Base-by-base conservation (phyloP, 495 filamentous ascomycete genomes). In the Daldinia vernicosa region DNA sequence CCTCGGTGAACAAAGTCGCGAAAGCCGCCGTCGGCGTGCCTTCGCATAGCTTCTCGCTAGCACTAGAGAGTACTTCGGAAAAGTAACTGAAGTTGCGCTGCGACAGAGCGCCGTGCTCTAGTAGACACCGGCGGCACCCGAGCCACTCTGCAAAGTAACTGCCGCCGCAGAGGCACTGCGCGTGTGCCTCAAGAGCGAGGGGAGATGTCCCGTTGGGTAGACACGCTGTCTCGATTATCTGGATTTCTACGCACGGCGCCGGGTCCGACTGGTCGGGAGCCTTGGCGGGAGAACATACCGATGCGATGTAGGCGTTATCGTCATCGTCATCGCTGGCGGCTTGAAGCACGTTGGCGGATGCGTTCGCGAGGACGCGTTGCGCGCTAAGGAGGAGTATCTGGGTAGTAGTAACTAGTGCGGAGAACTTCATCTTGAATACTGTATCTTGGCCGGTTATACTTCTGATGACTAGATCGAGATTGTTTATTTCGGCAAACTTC, bases 141-240 rank as follows among this genome's bases (percentile, higher is more conserved):
- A 75, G 45, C 77, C 79, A 81, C 55, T 82, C 80, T 15, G 55
- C 27, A 68, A 82, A 81, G 67, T 75, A 81, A 58, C 74, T 76
- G 1, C 81, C 80, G 43, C 64, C 65, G 74, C 81, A 83, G 58
- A 80, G 80, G 64, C 81, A 82, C 59, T 81, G 63, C 32, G 79
- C 77, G 68, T 82, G 80, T 8, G 79, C 80, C 26, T 75, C 67
- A 27, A 79, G 66, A 5, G 60, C 74, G 2, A 76, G 66, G 12
- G 74, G 58, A 22, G 60, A 67, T 19, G 72, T 77, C 37, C 69
- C 76, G 53, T 76, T 77, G 37, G 75, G 72, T 26, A 40, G 58
- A 71, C 76, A 80, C 0, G 69, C 40, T 3, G 66, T 67, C 43
- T 80, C 76, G 39, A 78, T 77, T 33, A 51, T 69, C 43, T 72